phyloP scores from a whole-genome alignment of 2,329 filamentous ascomycete species.

The Achaetomium macrosporum region DNA sequence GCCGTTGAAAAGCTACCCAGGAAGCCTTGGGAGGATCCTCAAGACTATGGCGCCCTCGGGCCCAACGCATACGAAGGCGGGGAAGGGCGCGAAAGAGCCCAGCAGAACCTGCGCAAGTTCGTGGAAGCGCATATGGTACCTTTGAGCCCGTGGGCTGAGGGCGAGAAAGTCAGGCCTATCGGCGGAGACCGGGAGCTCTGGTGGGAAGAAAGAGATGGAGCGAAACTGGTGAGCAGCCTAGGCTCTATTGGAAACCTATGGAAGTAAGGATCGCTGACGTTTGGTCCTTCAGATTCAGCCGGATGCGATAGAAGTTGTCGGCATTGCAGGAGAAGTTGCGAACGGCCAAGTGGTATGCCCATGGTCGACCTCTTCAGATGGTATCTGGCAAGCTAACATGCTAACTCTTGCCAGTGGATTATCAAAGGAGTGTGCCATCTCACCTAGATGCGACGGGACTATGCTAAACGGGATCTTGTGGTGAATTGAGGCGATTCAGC shows the following conservation, averaged over 20 bases:
- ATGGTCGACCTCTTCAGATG: neutral
- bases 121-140: slow-evolving; percentile 81
- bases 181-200: slow-evolving; percentile 63
- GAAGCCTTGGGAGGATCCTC: slow-evolving; percentile 79
- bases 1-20: slow-evolving; percentile 70
- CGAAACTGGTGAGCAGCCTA: slow-evolving; percentile 47
- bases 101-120: slow-evolving; percentile 70
- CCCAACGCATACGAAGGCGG: slow-evolving; percentile 68
- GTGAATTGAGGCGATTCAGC: too few relatives aligned
- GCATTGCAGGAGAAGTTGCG: slow-evolving; percentile 65
- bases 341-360: slow-evolving; percentile 73
- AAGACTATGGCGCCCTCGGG: slow-evolving; percentile 64
- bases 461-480: too few relatives aligned
- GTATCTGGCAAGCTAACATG: slow-evolving; percentile 1
- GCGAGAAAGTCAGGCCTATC: slow-evolving; percentile 59
- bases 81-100: slow-evolving; percentile 69
- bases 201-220: slow-evolving; percentile 71
- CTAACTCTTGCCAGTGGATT: slow-evolving; percentile 53
- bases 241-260: neutral
- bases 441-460: too few relatives aligned
- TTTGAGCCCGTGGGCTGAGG: slow-evolving; percentile 67
- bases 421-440: slow-evolving; percentile 46
- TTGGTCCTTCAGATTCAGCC: slow-evolving; percentile 59
- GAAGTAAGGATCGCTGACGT: neutral
- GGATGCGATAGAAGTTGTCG: slow-evolving; percentile 69